A percentile compares a stretch with the other conserved stretches of the same genome.
Evolutionary conservation across 768 basidiomycete species (phyloP).

Genomic region (Lentinula aciculospora): DNA sequence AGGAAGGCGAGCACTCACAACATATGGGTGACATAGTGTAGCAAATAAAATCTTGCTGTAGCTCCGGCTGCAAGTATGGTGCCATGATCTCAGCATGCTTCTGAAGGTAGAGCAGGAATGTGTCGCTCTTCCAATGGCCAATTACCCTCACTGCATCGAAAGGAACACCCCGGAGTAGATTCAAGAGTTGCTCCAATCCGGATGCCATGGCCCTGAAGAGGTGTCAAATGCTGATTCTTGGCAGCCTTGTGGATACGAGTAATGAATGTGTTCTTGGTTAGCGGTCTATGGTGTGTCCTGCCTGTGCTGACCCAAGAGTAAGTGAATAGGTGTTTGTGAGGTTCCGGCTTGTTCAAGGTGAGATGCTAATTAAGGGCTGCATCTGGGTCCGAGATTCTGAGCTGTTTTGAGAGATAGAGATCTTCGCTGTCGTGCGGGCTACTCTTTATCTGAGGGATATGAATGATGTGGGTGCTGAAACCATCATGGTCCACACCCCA

Average conservation of each 20-base stretch:
- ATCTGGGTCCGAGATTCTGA: conserved; percentile 18
- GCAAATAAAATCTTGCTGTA: conserved; percentile 4
- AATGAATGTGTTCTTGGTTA: conserved; percentile 12
- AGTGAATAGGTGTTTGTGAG: conserved; percentile 21
- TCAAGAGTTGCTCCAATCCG: conserved; percentile 19
- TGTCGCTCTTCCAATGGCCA: conserved; percentile 18
- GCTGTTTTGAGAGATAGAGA: conserved; percentile 24
- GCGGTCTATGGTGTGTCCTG: neutral
- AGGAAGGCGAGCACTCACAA: neutral
- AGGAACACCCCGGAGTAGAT: conserved; percentile 16
- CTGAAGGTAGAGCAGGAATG: conserved; percentile 14
- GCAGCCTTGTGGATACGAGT: conserved; percentile 6
- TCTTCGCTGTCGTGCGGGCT: conserved; percentile 20
- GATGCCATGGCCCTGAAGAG: conserved; percentile 20
- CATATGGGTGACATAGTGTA: conserved; percentile 8
- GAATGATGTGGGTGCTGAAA: conserved; percentile 17
- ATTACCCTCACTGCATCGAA: conserved; percentile 18
- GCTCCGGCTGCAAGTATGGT: conserved; percentile 12
- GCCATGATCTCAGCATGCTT: conserved; percentile 18
- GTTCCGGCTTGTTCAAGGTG: conserved; percentile 20
- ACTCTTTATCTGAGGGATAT: conserved; percentile 22
- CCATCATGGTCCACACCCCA: conserved; percentile 18
- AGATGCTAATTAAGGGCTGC: conserved; percentile 20
- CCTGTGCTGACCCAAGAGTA: conserved; percentile 11
- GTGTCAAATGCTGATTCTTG: neutral